A percentile compares a stretch with the other conserved stretches of the same genome.
These are phyloP conservation scores for Botrytis sinoallii DNA, from an alignment of 2,329 filamentous ascomycete species.

Conservation along the genomic window DNA sequence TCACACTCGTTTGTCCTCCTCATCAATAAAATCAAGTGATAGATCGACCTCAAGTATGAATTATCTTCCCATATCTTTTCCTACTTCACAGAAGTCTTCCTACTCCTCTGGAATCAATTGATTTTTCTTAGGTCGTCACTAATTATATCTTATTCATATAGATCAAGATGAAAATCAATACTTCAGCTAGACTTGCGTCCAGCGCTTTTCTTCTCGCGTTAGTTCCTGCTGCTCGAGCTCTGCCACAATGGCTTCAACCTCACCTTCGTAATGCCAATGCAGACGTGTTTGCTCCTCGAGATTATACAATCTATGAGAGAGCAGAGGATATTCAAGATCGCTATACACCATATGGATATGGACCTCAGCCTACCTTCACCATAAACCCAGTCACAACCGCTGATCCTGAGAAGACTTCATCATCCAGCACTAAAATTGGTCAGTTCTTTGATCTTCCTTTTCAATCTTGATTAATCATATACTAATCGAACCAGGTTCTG, in stretches of 20 bases:
- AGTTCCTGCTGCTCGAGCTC: constrained; percentile 24
- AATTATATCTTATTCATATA: constrained; percentile 13
- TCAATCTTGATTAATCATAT: background rate
- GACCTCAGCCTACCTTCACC: constrained; percentile 30
- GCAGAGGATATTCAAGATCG: constrained; percentile 23
- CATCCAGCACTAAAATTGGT: constrained; percentile 11
- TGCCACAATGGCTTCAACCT: constrained; percentile 31
- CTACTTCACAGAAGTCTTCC: background rate
- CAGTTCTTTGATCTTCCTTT: background rate
- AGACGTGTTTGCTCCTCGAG: constrained; percentile 25
- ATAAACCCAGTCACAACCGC: constrained; percentile 17
- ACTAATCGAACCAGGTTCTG: constrained; percentile 9
- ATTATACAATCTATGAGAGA: constrained; percentile 31
- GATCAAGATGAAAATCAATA: constrained; percentile 32
- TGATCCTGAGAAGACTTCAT: constrained; percentile 21
- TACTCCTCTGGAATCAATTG: background rate
- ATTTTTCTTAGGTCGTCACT: background rate
- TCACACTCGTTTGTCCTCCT: constrained; percentile 15
- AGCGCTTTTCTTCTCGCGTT: constrained; percentile 25
- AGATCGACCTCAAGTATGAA: constrained; percentile 3
- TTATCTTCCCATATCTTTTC: background rate
- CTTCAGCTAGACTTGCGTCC: constrained; percentile 24
- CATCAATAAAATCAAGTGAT: constrained; percentile 3
- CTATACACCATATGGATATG: constrained; percentile 33
- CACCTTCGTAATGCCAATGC: constrained; percentile 22